Conservation (phyloP, 192 early-diverging fungal species). For the Backusella westeae region DNA sequence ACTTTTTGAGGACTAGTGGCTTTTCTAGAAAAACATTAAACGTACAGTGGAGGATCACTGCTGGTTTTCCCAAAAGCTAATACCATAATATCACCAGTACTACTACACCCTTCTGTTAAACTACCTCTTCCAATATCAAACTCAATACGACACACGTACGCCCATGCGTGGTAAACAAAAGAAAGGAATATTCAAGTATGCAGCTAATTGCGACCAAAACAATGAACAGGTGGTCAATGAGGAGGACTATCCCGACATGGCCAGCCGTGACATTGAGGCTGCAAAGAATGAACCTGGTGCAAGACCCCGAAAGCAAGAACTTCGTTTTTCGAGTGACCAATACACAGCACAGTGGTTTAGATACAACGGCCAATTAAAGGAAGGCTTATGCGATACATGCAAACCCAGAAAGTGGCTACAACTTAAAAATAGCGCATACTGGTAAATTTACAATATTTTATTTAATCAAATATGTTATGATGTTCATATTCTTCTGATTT, state of each 20-base stretch:
- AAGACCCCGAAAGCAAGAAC: conserved; percentile 67
- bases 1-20: too few relatives aligned
- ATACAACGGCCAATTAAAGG: conserved; percentile 69
- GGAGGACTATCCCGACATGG: conserved; percentile 32
- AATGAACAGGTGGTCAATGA: neutral
- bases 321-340: conserved; percentile 66
- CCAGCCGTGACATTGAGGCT: conserved; percentile 36
- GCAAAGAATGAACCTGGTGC: conserved; percentile 46
- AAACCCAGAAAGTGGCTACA: conserved; percentile 82
- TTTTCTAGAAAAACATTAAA: too few relatives aligned
- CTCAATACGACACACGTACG: neutral
- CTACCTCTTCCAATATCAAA: conserved; percentile 6
- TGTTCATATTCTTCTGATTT: neutral
- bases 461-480: neutral
- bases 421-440: conserved; percentile 87
- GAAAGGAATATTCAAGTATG: conserved; percentile 1
- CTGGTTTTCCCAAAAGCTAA: too few relatives aligned
- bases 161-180: conserved; percentile 12
- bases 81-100: neutral
- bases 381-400: conserved; percentile 83
- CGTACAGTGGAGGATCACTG: too few relatives aligned
- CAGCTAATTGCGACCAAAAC: conserved; percentile 12
- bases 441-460: conserved; percentile 44
- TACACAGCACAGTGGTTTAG: conserved; percentile 85
- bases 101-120: conserved; percentile 18